These are phyloP conservation scores for Conidiobolus incongruus DNA, from an alignment of 371 early-diverging fungal genomes.

Conservation along the genomic window DNA sequence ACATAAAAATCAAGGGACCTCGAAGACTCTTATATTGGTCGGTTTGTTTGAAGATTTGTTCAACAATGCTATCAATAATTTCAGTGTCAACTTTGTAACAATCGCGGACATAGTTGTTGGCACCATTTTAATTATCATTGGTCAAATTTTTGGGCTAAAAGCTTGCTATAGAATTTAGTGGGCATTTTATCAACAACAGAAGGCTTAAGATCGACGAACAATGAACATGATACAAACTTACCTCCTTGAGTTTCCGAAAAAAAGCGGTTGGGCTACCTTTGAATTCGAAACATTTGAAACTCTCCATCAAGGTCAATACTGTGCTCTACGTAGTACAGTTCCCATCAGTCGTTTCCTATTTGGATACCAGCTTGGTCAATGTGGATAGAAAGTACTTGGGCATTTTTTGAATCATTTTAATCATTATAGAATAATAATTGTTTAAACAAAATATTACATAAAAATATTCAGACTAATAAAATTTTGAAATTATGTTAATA, in stretches of 20 bases:
- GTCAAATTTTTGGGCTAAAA: slow-evolving; percentile 98
- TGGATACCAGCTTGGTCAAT: slow-evolving; percentile 94
- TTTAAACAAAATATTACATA: too few species aligned
- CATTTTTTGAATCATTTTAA: too few species aligned
- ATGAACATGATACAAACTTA: too few species aligned
- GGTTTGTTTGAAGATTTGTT: slow-evolving; percentile 91
- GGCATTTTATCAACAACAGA: too few species aligned
- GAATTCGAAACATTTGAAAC: too few species aligned
- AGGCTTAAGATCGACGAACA: too few species aligned
- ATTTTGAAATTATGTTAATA: too few species aligned
- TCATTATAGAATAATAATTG: too few species aligned
- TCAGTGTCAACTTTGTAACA: slow-evolving; percentile 99
- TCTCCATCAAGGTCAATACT: slow-evolving; percentile 78
- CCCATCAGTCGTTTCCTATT: slow-evolving; percentile 98
- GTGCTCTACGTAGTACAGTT: slow-evolving; percentile 92
- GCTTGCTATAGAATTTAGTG: too few species aligned
- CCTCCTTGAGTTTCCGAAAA: too few species aligned
- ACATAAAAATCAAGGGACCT: slow-evolving; percentile 94
- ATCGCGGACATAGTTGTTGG: slow-evolving; percentile 99
- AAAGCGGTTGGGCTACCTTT: too few species aligned
- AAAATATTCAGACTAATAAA: too few species aligned
- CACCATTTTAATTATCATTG: slow-evolving; percentile 97
- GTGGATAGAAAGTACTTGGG: slow-evolving; percentile 80
- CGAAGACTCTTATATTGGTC: slow-evolving; percentile 95
- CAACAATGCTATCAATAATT: slow-evolving; percentile 86